Evolutionary conservation across 192 early-diverging fungal species (phyloP), one percentile per base, ranked within the genome.

Genomic region (Linnemannia zychae): DNA sequence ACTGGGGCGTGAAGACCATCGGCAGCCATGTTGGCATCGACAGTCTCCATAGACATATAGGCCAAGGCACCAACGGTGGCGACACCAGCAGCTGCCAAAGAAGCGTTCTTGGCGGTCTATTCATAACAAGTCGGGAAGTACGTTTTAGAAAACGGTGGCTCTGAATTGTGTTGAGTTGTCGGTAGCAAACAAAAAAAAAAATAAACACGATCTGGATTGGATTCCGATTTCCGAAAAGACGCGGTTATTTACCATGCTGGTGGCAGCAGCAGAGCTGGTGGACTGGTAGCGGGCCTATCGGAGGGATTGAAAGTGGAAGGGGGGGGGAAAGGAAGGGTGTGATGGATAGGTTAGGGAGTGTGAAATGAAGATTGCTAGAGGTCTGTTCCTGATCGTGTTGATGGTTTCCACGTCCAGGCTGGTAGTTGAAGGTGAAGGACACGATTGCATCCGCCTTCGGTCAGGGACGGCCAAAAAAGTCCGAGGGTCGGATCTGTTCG

Each of bases 1-100:
- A 91, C 90, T 2, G 98, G 94, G 67, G 97, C 86, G 89, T 99
- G 98, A 72, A 98, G 90, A 66, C 98, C 98, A 75, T 98, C 95
- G 63, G 96, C 97, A 76, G 94, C 93, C 92, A 95, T 96, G 87
- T 94, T 94, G 84, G 96, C 94, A 87, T 92, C 91, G 22, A 93
- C 92, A 53, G 90, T 67, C 46, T 85, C 83, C 83, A 85, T 85
- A 4, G 83, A 76, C 12, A 79, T 20, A 31, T 85, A 85, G 33
- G 83, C 78, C 40, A 85, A 33, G 52, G 83, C 74, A 73, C 83
- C 83, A n/a, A 76, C 83, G 67, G 83, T 85, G 72, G 77, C 83
- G 47, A 85, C 77, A 76, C 77, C 83, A 68, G 83, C 83, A 69
- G 83, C 83, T 9, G 81, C 81, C 68, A 79, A 50, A 24, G 83